A percentile compares a stretch with the other conserved stretches of the same genome.
These are phyloP conservation scores for Aureobasidium namibiae DNA, from an alignment of 2,329 filamentous ascomycete species.

Conservation along the genomic window DNA sequence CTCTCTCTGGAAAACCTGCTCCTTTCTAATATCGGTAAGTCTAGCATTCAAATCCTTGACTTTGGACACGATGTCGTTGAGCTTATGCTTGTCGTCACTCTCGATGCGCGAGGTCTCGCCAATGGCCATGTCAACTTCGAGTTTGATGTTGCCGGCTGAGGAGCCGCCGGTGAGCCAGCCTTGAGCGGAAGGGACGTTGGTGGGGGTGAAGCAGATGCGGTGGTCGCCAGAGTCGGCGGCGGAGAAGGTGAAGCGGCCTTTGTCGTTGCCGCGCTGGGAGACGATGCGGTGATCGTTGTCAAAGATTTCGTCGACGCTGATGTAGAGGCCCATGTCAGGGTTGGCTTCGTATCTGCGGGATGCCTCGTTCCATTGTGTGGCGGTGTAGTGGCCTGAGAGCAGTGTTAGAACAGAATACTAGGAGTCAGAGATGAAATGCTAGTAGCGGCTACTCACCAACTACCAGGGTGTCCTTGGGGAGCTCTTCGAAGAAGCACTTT, in stretches of 20 bases:
- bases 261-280: conserved; percentile 65
- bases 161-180: conserved; percentile 63
- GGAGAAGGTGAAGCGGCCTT: conserved; percentile 89
- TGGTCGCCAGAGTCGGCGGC: conserved; percentile 93
- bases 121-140: conserved; percentile 85
- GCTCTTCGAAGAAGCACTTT: conserved; percentile 97
- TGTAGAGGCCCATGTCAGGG: conserved; percentile 66
- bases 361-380: conserved; percentile 73
- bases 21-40: conserved; percentile 78
- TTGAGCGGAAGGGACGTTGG: conserved; percentile 58
- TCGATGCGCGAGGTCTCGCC: conserved; percentile 92
- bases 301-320: conserved; percentile 94
- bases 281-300: conserved; percentile 97
- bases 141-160: conserved; percentile 67
- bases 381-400: conserved; percentile 65
- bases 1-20: conserved; percentile 96
- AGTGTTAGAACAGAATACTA: not conserved
- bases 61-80: conserved; percentile 79
- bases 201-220: conserved; percentile 86
- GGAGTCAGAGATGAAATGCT: not conserved
- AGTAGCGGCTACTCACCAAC: conserved; percentile 53
- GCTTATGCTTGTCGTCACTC: conserved; percentile 86
- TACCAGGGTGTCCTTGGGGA: conserved; percentile 94
- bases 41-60: conserved; percentile 83
- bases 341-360: conserved; percentile 62